Base-by-base conservation (phyloP, 2,329 filamentous ascomycete species). In the Coniochaeta sp. region DNA sequence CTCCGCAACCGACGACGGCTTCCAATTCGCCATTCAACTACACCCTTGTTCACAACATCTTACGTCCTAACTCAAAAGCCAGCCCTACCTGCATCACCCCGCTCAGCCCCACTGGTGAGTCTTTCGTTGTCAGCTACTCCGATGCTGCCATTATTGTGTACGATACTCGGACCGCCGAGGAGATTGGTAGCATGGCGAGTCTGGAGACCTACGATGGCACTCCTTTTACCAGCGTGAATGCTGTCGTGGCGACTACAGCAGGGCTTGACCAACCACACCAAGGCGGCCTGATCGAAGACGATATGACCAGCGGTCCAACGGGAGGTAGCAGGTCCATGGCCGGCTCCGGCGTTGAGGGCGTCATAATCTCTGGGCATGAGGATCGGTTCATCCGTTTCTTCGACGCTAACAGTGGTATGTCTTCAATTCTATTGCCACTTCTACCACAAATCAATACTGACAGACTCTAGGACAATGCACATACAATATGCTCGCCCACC, bases 401-500 rank as follows among this genome's bases (percentile, higher is more conserved):
- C 73, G 95, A 99, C 79, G 95, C 95, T 64, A 98, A 99, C 72
- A 96, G 91, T 76, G 95, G 95, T 98, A 89, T 76, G 90, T 85
- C 47, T 36, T 44, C 22, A 44, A 54, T 31, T 9, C 6, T 22
- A 6, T 16, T 17, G 7, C 4, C 19, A 22, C 19, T 24, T 52
- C 22, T n/a, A 31, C 19, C 38, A 40, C 8, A 22, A 5, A 5
- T 55, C 6, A 12, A n/a, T 31, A 22, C 33, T 24, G 14, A 19
- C 24, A 26, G 17, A 19, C 24, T 28, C 65, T 47, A 98, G 95
- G 95, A 61, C 95, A 99, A 91, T 97, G 93, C 77, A 98, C 95
- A 64, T 99, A 99, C 76, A 96, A 90, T 69, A 99, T 99, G 95
- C 86, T 98, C 62, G 95, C 95, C 6, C 95, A 99, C 68, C 92